A percentile compares a stretch with the other conserved stretches of the same genome.
phyloP scores from a whole-genome alignment of 306 rosid species.

The Cicer judaicum region DNA sequence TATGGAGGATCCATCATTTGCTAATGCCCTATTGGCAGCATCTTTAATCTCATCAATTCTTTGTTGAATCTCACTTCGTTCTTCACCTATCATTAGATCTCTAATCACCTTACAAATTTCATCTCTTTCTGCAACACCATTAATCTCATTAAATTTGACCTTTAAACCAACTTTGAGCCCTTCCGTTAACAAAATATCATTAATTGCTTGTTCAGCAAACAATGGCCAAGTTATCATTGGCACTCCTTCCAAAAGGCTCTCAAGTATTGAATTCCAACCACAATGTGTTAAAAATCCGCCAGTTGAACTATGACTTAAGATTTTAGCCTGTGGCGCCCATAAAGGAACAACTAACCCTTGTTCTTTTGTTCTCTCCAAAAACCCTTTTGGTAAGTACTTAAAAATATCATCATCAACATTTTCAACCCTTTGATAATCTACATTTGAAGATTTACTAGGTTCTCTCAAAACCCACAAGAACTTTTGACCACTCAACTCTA shows the following conservation, averaged over 20 bases:
- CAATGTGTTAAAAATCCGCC: slow-evolving; percentile 43
- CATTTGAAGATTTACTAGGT: slow-evolving; percentile 10
- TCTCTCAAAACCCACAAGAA: slow-evolving; percentile 38
- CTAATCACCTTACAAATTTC: slow-evolving; percentile 34
- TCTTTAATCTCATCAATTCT: slow-evolving; percentile 18
- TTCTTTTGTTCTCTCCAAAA: slow-evolving; percentile 31
- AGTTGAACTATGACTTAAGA: slow-evolving; percentile 32
- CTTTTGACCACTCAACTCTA: slow-evolving; percentile 27
- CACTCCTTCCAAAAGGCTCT: slow-evolving; percentile 37
- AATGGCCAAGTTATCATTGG: slow-evolving; percentile 45
- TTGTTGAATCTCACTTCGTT: background rate
- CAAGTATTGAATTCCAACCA: slow-evolving; percentile 45
- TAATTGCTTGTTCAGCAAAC: slow-evolving; percentile 37
- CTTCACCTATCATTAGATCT: slow-evolving; percentile 1
- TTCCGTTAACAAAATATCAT: slow-evolving; percentile 11
- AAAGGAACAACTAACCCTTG: slow-evolving; percentile 29
- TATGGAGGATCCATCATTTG: slow-evolving; percentile 37
- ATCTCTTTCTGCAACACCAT: slow-evolving; percentile 6
- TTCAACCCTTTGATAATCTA: background rate
- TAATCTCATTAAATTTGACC: slow-evolving; percentile 23
- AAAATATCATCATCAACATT: background rate
- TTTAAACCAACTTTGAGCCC: slow-evolving; percentile 32
- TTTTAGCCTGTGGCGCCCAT: slow-evolving; percentile 42
- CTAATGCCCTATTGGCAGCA: slow-evolving; percentile 2
- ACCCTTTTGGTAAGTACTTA: slow-evolving; percentile 11